These are phyloP conservation scores for Pichia terricola DNA, from an alignment of 1,139 yeast genomes.

Conservation along the genomic window DNA sequence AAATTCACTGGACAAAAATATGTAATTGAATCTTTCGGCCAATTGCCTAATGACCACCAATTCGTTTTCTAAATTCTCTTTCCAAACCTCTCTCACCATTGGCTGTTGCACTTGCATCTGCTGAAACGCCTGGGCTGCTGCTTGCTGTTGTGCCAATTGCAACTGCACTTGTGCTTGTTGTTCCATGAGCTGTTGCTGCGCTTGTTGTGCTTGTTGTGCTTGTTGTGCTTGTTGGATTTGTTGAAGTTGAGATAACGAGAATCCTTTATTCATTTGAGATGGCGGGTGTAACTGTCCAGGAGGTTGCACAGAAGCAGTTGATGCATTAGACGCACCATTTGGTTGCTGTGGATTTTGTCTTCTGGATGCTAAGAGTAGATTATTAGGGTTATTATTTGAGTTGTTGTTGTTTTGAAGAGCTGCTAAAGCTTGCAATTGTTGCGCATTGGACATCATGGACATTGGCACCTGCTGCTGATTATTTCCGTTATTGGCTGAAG, in stretches of 20 bases:
- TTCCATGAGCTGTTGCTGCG: too few relatives aligned
- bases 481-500: background rate
- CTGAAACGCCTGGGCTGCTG: conserved; percentile 2
- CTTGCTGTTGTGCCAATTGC: background rate
- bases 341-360: too few relatives aligned
- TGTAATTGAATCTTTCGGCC: conserved; percentile 57
- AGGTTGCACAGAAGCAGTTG: too few relatives aligned
- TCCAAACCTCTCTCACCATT: conserved; percentile 70
- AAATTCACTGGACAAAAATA: conserved; percentile 82
- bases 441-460: background rate
- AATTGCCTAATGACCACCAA: conserved; percentile 65
- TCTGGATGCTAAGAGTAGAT: too few relatives aligned
- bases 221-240: too few relatives aligned
- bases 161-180: background rate
- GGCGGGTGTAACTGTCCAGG: too few relatives aligned
- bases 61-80: conserved; percentile 72
- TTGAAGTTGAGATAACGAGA: too few relatives aligned
- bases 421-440: background rate
- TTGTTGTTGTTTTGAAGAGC: background rate
- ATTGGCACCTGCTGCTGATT: conserved; percentile 6
- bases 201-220: too few relatives aligned
- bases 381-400: too few relatives aligned
- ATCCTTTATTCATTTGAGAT: too few relatives aligned
- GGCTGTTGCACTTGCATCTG: conserved; percentile 23
- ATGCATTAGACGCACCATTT: too few relatives aligned